phyloP scores from a whole-genome alignment of 345 rosid species.

The Acer yangbiense region DNA sequence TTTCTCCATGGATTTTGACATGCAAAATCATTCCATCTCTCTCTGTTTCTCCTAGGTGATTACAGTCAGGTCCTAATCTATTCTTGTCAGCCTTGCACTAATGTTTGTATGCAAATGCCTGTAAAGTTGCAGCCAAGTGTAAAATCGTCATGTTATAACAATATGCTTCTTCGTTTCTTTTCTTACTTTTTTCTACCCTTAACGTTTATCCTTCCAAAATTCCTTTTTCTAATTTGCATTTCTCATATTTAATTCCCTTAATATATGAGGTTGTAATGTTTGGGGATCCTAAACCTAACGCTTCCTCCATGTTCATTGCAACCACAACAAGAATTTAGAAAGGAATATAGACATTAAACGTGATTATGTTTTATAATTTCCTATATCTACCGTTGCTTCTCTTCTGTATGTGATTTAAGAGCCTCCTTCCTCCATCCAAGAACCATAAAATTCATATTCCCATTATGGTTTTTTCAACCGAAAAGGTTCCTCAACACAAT shows the following conservation, averaged over 20 bases:
- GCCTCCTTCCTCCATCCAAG: neutral
- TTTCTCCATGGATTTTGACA: neutral
- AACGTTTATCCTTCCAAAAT: neutral
- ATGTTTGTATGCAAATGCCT: neutral
- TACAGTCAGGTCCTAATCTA: neutral
- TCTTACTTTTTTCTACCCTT: neutral
- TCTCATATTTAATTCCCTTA: neutral
- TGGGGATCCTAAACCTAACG: neutral
- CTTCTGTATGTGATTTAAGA: neutral
- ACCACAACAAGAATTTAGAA: neutral
- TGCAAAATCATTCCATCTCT: neutral
- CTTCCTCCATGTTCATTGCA: no score
- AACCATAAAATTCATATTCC: neutral
- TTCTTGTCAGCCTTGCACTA: neutral
- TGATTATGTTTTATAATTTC: neutral
- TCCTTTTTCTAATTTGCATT: neutral
- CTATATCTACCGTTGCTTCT: no score
- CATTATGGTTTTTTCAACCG: neutral
- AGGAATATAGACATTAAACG: neutral
- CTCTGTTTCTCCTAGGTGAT: neutral
- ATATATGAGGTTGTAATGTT: neutral
- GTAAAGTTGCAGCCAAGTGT: neutral
- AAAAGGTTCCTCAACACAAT: neutral
- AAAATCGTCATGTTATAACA: neutral
- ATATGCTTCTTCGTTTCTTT: neutral